phyloP scores from a whole-genome alignment of 176 grass and related monocot species.

The Eragrostis curvula region DNA sequence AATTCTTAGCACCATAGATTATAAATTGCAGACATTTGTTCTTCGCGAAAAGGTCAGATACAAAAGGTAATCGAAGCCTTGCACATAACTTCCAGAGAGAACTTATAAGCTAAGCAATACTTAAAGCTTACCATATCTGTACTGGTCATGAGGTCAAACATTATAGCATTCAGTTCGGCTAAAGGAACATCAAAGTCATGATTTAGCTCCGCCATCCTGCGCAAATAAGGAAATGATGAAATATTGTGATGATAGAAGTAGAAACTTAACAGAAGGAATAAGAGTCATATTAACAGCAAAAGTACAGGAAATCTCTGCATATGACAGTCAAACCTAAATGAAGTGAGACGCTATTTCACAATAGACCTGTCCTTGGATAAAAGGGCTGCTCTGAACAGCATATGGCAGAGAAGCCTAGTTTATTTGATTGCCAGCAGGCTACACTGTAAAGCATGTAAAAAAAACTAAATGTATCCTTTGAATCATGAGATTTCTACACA shows the following conservation, averaged over 20 bases:
- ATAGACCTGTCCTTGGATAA: background rate
- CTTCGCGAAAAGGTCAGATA: background rate
- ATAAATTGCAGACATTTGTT: background rate
- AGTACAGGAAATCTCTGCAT: background rate
- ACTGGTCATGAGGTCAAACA: constrained; percentile 73
- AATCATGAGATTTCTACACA: too few relatives aligned
- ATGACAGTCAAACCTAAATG: background rate
- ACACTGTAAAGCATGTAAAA: background rate
- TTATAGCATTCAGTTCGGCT: constrained; percentile 55
- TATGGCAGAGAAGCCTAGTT: background rate
- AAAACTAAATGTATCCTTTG: too few relatives aligned
- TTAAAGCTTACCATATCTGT: constrained; percentile 74
- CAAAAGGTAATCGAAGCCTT: background rate
- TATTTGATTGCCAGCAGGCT: background rate
- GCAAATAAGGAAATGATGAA: constrained; percentile 25
- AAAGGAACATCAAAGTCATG: constrained; percentile 38
- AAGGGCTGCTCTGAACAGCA: background rate
- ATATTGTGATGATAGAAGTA: constrained; percentile 23
- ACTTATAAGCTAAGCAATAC: background rate
- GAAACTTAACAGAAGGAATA: constrained; percentile 14
- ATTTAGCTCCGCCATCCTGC: constrained; percentile 61
- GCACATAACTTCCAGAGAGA: background rate
- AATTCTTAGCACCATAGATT: background rate
- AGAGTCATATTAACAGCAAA: background rate
- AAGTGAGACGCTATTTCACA: too few relatives aligned